Conservation (phyloP, 371 early-diverging fungal genomes). For the Vavraia culicis region DNA sequence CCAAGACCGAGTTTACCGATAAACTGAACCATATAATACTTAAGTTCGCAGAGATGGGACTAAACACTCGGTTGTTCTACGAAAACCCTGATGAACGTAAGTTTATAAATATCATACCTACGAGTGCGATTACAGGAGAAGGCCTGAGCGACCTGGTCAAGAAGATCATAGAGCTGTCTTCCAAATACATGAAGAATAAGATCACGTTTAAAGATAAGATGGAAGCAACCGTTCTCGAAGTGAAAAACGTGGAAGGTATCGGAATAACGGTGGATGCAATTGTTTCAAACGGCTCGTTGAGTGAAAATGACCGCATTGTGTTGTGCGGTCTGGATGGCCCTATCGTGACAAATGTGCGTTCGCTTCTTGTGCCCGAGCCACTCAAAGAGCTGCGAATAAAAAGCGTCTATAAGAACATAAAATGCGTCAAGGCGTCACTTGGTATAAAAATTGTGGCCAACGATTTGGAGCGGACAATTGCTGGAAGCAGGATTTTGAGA, state of each 20-base stretch:
- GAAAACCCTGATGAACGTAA: constrained; percentile 78
- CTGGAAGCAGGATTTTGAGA: constrained; percentile 79
- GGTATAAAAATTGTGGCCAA: constrained; percentile 90
- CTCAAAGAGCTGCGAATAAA: constrained; percentile 80
- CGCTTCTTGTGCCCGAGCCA: constrained; percentile 87
- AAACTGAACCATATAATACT: constrained; percentile 58
- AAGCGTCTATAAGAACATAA: constrained; percentile 65
- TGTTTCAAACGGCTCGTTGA: constrained; percentile 77
- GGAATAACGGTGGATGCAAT: constrained; percentile 96
- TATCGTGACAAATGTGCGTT: constrained; percentile 73
- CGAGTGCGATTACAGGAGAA: constrained; percentile 93
- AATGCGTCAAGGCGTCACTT: constrained; percentile 77
- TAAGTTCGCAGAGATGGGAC: constrained; percentile 82
- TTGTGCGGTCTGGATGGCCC: constrained; percentile 87
- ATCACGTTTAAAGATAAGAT: constrained; percentile 80
- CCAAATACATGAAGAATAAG: constrained; percentile 70
- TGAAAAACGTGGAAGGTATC: constrained; percentile 94
- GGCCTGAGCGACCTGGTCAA: constrained; percentile 90
- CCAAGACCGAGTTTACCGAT: constrained; percentile 64
- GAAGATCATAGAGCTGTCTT: constrained; percentile 69
- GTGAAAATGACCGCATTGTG: constrained; percentile 86
- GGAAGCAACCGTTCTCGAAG: constrained; percentile 95
- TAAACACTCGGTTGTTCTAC: constrained; percentile 76
- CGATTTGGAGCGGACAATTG: constrained; percentile 84
- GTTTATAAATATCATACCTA: constrained; percentile 88